These are phyloP conservation scores for Ganoderma multipileum DNA, from an alignment of 1,284 basidiomycete genomes.

Conservation along the genomic window DNA sequence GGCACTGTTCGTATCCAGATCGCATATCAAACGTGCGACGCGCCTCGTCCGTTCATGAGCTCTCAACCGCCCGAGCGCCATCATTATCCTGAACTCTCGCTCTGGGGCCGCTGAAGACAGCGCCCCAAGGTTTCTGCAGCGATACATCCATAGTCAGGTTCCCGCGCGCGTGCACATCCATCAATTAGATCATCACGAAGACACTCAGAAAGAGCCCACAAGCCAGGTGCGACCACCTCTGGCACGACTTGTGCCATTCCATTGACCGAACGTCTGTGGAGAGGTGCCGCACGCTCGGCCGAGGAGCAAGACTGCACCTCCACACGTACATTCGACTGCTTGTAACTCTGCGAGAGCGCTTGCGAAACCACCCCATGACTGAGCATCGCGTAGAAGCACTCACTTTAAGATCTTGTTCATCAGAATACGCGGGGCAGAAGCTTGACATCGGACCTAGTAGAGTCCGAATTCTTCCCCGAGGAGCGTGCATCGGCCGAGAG, in stretches of 20 bases:
- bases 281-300: neutral
- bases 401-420: neutral
- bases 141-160: neutral
- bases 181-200: neutral
- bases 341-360: neutral
- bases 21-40: neutral
- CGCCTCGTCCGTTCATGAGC: neutral
- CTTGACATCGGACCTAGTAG: neutral
- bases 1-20: neutral
- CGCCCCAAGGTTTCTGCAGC: neutral
- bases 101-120: neutral
- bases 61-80: neutral
- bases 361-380: neutral
- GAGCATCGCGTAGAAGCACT: neutral
- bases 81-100: neutral
- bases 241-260: neutral
- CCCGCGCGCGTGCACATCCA: neutral
- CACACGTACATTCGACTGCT: neutral
- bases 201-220: neutral
- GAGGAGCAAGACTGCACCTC: neutral
- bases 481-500: too few relatives aligned
- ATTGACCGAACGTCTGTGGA: neutral
- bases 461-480: too few relatives aligned
- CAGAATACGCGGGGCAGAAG: neutral
- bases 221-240: neutral